These are phyloP conservation scores for Cystobasidium onofrii DNA, from an alignment of 768 basidiomycete species.

Conservation along the genomic window DNA sequence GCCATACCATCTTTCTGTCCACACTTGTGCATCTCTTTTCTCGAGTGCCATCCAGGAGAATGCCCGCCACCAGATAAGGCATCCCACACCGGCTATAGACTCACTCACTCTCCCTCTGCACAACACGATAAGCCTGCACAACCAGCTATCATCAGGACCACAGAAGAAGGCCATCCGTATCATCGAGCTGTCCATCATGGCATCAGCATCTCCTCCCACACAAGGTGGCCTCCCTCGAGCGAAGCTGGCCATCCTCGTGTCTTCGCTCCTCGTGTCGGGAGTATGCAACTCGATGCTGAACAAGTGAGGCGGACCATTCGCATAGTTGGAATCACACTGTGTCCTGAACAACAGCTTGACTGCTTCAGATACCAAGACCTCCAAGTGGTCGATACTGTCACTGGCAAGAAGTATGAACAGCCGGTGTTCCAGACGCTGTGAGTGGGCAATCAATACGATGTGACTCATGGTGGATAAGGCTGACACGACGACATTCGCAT, in stretches of 20 bases:
- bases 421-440: slow-evolving; percentile 32
- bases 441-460: too few species aligned
- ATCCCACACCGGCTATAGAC: not conserved
- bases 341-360: not conserved
- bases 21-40: too few species aligned
- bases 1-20: too few species aligned
- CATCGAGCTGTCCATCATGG: slow-evolving; percentile 1
- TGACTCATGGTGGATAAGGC: too few species aligned
- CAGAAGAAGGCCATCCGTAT: too few species aligned
- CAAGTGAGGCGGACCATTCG: not conserved
- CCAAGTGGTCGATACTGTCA: slow-evolving; percentile 12
- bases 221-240: not conserved
- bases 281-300: slow-evolving; percentile 31
- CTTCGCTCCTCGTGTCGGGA: slow-evolving; percentile 6
- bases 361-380: slow-evolving; percentile 29
- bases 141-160: too few species aligned
- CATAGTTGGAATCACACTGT: too few species aligned
- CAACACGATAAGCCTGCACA: slow-evolving; percentile 7
- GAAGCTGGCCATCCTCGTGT: not conserved
- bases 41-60: too few species aligned
- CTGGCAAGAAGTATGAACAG: slow-evolving; percentile 31
- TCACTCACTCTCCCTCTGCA: not conserved
- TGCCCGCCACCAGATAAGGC: not conserved
- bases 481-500: not conserved
- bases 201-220: not conserved